Evolutionary conservation across 345 rosid genomes (phyloP).

Genomic region (Lepidium aucheri): DNA sequence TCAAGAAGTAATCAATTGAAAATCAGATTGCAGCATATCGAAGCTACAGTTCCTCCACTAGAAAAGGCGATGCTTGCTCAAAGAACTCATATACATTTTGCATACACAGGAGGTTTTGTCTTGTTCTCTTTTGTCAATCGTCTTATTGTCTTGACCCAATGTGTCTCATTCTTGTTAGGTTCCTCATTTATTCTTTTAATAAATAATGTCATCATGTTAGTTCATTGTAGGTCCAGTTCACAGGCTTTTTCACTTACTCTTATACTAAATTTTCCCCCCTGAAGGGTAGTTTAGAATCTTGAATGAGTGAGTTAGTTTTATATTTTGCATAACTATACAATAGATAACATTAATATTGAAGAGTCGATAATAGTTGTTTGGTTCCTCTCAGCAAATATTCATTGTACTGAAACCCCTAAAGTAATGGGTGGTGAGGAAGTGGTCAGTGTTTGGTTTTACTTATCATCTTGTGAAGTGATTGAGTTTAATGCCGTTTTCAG

Average conservation of each 20-base stretch:
- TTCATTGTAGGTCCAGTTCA: slow-evolving; percentile 20
- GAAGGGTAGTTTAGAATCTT: not conserved
- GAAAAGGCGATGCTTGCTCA: slow-evolving; percentile 78
- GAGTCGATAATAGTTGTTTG: not conserved
- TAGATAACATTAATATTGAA: not conserved
- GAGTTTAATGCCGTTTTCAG: slow-evolving; percentile 37
- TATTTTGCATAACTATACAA: not conserved
- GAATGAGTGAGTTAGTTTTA: not conserved
- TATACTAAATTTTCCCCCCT: not conserved
- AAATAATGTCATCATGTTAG: not conserved
- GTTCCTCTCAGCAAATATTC: not conserved
- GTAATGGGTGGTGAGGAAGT: not conserved
- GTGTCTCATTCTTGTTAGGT: slow-evolving; percentile 18
- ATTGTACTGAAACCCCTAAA: not conserved
- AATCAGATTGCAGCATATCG: slow-evolving; percentile 65
- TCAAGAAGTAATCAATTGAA: slow-evolving; percentile 74
- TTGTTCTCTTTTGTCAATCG: slow-evolving; percentile 18
- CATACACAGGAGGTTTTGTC: slow-evolving; percentile 79
- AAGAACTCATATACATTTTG: slow-evolving; percentile 83
- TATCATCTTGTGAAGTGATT: not conserved
- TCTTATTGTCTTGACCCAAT: slow-evolving; percentile 11
- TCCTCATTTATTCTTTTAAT: not conserved
- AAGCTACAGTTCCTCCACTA: slow-evolving; percentile 71
- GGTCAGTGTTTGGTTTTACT: not conserved
- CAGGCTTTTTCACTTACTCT: slow-evolving; percentile 13